Conservation (phyloP, 345 rosid species). For the Brassica rapa region DNA sequence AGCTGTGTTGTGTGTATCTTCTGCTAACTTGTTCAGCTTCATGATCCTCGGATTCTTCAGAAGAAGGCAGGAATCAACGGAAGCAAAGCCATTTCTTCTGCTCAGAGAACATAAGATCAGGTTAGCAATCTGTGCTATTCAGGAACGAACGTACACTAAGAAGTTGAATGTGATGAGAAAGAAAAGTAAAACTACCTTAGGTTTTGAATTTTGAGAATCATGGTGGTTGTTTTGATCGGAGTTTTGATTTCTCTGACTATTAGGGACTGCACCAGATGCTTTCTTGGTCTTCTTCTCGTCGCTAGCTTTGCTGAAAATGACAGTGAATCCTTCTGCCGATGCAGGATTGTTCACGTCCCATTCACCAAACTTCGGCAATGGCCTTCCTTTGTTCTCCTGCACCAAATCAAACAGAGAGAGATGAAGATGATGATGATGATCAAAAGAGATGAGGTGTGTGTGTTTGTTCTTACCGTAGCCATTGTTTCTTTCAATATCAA, state of each 20-base stretch:
- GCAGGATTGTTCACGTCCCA: slow-evolving; percentile 65
- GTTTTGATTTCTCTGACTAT: slow-evolving; percentile 20
- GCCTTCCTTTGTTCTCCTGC: slow-evolving; percentile 34
- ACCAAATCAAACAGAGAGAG: not conserved
- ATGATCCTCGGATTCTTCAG: not conserved
- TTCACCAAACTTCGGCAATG: slow-evolving; percentile 63
- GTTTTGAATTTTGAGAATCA: slow-evolving; percentile 26
- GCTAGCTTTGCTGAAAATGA: slow-evolving; percentile 65
- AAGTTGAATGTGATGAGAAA: not conserved
- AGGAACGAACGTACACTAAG: no score
- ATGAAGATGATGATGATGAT: not conserved
- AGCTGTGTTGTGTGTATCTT: no score
- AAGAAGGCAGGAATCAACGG: slow-evolving; percentile 17
- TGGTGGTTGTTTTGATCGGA: slow-evolving; percentile 12
- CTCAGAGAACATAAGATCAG: not conserved
- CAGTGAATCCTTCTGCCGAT: slow-evolving; percentile 62
- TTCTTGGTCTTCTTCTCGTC: slow-evolving; percentile 56
- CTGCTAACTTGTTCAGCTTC: not conserved
- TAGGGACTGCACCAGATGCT: slow-evolving; percentile 12
- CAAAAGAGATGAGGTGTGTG: not conserved
- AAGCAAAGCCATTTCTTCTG: slow-evolving; percentile 46
- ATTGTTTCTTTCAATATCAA: not conserved
- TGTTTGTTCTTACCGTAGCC: not conserved
- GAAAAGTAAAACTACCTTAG: slow-evolving; percentile 23
- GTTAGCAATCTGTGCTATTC: no score